These are phyloP conservation scores for Paecilomyces dactylethromorphus DNA, from an alignment of 2,329 filamentous ascomycete genomes.

Conservation along the genomic window DNA sequence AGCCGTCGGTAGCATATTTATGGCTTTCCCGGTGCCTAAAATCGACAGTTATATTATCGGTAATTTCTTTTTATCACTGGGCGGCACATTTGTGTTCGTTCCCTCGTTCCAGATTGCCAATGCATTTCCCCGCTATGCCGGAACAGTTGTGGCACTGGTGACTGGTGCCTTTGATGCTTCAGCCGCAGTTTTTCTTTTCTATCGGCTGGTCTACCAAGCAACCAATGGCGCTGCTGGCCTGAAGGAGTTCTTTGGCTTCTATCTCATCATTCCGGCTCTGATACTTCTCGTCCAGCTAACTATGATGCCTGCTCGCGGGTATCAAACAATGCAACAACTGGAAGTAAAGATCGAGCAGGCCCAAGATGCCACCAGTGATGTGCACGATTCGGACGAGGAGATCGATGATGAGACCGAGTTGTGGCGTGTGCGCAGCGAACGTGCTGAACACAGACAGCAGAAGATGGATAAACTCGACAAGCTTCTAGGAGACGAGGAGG, in stretches of 20 bases:
- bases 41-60: conserved; percentile 71
- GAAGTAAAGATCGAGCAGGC: conserved; percentile 59
- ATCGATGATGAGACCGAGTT: conserved; percentile 45
- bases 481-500: conserved; percentile 61
- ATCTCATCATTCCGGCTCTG: conserved; percentile 62
- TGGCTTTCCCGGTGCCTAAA: conserved; percentile 53
- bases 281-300: conserved; percentile 61
- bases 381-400: conserved; percentile 46
- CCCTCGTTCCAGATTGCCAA: conserved; percentile 78
- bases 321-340: conserved; percentile 73
- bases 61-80: conserved; percentile 68
- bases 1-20: conserved; percentile 59
- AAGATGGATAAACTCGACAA: conserved; percentile 63
- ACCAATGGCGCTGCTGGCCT: conserved; percentile 38
- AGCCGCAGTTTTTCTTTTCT: conserved; percentile 69
- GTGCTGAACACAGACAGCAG: conserved; percentile 53
- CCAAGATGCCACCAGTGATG: conserved; percentile 25
- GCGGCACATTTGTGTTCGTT: conserved; percentile 74
- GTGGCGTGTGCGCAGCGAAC: conserved; percentile 43
- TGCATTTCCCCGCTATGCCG: conserved; percentile 68
- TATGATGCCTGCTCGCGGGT: conserved; percentile 64
- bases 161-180: conserved; percentile 80
- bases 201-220: conserved; percentile 63
- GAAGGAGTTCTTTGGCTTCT: conserved; percentile 63
- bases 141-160: conserved; percentile 68